Evolutionary conservation across 1,284 basidiomycete species (phyloP), one percentile per base, ranked within the genome.

Genomic region (Boletus austroedulis): DNA sequence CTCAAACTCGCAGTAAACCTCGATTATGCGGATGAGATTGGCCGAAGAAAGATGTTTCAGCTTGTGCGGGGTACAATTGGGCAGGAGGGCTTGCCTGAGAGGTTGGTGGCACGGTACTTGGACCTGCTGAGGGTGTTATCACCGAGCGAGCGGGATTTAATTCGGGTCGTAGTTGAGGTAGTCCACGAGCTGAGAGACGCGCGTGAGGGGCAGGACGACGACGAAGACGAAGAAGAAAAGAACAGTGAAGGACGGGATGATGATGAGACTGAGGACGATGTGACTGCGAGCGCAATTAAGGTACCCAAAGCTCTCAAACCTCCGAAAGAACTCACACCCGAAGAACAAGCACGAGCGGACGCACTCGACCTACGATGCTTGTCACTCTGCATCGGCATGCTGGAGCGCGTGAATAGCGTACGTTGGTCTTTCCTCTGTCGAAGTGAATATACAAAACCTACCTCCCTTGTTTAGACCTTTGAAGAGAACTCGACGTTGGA

Each of bases 11-110:
- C 92, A 0, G 81, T 94, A 31, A 87, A 89, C 60, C 78, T 95
- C 46, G 96, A 98, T 74, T 98, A 95, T 66, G 87, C 86, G 31
- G 97, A 99, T 75, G 95, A 99, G 74, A 94, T 95, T 67, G 95
- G 97, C 11, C 76, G 96, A 58, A 78, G 95, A 59, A 95, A 94
- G 76, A 92, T 97, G 80, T 96, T 96, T 68, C 82, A 86, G 56
- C 85, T 96, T 40, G 85, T 94, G 62, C 85, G 66, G 83, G 89
- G 94, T 59, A 95, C 96, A 90, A 83, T 98, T 24, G 87, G 88
- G 1, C 89, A 95, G 69, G 84, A 89, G 12, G 77, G 82, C 15
- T 80, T 98, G 0, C 95, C 95, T 0, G 85, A 90, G 40, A 76
- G 80, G 4, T 80, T 98, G 36, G 87, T 98, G 48, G 84, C 91